phyloP scores from a whole-genome alignment of 1,139 yeast genomes.

The Tardiomyces blankii region DNA sequence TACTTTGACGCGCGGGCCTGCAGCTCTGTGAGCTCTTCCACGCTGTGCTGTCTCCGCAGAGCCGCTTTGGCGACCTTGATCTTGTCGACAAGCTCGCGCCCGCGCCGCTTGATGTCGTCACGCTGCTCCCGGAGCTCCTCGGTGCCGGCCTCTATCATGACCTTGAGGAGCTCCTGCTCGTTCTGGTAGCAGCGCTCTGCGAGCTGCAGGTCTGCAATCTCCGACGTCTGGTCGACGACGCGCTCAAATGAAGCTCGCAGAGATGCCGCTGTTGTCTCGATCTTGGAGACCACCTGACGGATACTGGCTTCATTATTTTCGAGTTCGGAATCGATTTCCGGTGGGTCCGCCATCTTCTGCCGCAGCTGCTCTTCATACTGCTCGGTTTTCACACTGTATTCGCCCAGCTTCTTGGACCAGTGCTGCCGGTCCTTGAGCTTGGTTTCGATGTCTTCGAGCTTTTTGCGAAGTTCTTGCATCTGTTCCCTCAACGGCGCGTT shows the following conservation, averaged over 20 bases:
- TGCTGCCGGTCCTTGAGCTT: conserved; percentile 3
- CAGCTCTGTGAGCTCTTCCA: neutral
- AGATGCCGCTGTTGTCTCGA: neutral
- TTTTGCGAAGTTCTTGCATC: neutral
- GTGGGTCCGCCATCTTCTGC: neutral
- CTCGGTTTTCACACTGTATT: neutral
- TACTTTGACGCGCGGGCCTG: neutral
- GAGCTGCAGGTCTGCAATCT: neutral
- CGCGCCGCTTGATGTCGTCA: conserved; percentile 6
- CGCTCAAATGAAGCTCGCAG: neutral
- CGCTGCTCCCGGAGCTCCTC: conserved; percentile 3
- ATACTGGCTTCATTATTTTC: neutral
- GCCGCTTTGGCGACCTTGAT: neutral
- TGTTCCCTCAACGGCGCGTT: neutral
- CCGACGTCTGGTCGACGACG: neutral
- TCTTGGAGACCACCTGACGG: neutral
- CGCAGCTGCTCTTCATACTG: neutral
- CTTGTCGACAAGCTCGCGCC: conserved; percentile 2
- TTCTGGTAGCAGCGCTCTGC: neutral
- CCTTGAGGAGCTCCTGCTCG: conserved; percentile 1
- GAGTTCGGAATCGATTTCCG: neutral
- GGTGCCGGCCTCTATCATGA: conserved; percentile 1
- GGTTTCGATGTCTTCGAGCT: conserved; percentile 1
- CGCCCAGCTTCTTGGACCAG: neutral
- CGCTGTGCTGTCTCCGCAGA: neutral